Conservation (phyloP, 768 basidiomycete species). For the Russula virescens region DNA sequence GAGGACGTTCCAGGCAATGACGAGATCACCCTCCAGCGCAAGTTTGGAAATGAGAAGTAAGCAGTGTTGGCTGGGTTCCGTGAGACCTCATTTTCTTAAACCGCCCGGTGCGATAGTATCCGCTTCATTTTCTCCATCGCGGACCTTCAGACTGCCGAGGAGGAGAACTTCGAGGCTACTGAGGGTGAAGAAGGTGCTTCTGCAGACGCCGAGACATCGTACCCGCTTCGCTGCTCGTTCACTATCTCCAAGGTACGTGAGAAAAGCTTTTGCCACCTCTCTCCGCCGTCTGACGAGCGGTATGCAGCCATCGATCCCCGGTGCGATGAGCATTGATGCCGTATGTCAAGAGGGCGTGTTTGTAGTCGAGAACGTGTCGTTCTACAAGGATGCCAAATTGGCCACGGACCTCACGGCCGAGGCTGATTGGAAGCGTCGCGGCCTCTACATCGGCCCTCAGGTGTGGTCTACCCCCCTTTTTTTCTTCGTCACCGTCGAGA, state of each 20-base stretch:
- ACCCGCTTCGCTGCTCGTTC: constrained; percentile 74
- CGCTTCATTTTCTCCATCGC: constrained; percentile 90
- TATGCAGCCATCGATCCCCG: constrained; percentile 44
- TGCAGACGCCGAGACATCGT: constrained; percentile 38
- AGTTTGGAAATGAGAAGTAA: constrained; percentile 87
- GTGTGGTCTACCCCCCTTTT: constrained; percentile 33
- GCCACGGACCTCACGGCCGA: constrained; percentile 79
- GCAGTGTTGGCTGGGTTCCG: constrained; percentile 25
- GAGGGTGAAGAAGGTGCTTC: constrained; percentile 39
- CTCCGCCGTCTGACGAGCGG: neutral
- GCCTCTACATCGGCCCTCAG: constrained; percentile 88
- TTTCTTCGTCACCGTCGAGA: neutral
- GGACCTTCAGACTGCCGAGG: constrained; percentile 60
- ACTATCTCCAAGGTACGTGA: constrained; percentile 73
- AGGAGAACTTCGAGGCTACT: constrained; percentile 35
- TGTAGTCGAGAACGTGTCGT: constrained; percentile 85
- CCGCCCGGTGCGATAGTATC: constrained; percentile 44
- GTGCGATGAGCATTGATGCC: constrained; percentile 75
- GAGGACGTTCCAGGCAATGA: constrained; percentile 66
- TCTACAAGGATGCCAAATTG: constrained; percentile 65
- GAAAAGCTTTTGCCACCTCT: neutral
- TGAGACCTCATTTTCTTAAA: neutral
- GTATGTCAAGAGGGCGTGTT: constrained; percentile 75
- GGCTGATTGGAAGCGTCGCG: constrained; percentile 90
- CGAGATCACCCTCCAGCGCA: constrained; percentile 75